Evolutionary conservation across 768 basidiomycete genomes (phyloP).

Genomic region (Trametes meyenii): DNA sequence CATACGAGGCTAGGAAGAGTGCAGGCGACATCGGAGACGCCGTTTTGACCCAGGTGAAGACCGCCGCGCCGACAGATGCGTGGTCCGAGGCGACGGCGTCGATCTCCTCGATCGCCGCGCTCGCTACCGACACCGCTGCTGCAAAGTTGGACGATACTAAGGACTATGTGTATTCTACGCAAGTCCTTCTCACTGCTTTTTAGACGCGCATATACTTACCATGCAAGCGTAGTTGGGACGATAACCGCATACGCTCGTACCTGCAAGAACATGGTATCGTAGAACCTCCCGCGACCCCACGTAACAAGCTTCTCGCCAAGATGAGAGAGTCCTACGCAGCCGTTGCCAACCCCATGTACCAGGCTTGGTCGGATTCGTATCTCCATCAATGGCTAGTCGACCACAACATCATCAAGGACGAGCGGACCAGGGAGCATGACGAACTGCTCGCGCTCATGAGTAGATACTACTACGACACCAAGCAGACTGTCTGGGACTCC

Average conservation of each 20-base stretch:
- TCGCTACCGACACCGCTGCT: conserved; percentile 55
- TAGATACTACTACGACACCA: conserved; percentile 69
- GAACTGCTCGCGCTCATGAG: conserved; percentile 69
- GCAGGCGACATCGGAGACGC: conserved; percentile 45
- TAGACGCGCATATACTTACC: background rate
- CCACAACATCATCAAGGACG: conserved; percentile 71
- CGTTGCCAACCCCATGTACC: conserved; percentile 68
- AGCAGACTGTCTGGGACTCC: conserved; percentile 37
- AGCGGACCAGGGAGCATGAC: conserved; percentile 60
- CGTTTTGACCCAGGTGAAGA: conserved; percentile 25
- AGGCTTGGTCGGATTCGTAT: conserved; percentile 86
- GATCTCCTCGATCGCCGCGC: conserved; percentile 42
- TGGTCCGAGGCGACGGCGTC: conserved; percentile 40
- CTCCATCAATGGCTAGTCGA: conserved; percentile 83
- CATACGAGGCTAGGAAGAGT: conserved; percentile 39
- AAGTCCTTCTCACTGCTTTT: background rate
- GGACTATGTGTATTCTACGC: conserved; percentile 88
- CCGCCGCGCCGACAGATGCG: conserved; percentile 46
- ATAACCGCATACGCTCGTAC: conserved; percentile 69
- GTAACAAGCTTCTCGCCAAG: conserved; percentile 66
- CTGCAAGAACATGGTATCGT: conserved; percentile 76
- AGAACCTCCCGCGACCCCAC: conserved; percentile 59
- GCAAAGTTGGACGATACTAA: conserved; percentile 67
- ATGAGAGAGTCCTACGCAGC: conserved; percentile 72
- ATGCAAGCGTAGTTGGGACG: conserved; percentile 56